Base-by-base conservation (phyloP, 176 grass and related monocot species). In the Zea luxurians region DNA sequence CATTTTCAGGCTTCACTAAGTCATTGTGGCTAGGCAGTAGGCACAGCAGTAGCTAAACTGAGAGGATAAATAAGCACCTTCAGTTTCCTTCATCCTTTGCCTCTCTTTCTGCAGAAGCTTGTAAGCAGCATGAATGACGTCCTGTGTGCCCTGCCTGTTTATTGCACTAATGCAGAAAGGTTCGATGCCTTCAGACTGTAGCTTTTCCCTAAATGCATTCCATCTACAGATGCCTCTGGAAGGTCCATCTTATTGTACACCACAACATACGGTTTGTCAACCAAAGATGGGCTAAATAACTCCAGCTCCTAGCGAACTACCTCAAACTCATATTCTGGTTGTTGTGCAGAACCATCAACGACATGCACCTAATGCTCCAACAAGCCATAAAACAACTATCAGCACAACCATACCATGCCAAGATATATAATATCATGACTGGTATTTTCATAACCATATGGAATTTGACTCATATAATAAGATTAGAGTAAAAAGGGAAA, bases 181-280 rank as follows among this genome's bases (percentile, higher is more conserved):
- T 12, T 90, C 72, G 15, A 90, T 80, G 74, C 89, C 91, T 46
- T 70, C 64, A 75, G 80, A 69, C 59, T 77, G 73, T 76, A 94
- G 76, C 46, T 89, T 87, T 68, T 92, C 74, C 48, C 47, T 82
- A 78, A 97, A 97, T 17, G 34, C 78, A 69, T 86, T 71, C 95
- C 95, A 97, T 79, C 74, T 85, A 3, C 83, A 74, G 88, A 86
- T 70, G 95, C 95, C 89, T 94, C 95, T 61, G 83, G 85, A 83
- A 97, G 89, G 81, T 97, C 95, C 89, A 94, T 94, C 83, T 97
- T 97, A 70, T 97, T 97, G 62, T 82, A 94, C 52, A 94, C 91
- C 55, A 97, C 89, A 49, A 94, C 74, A 78, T 92, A 97, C 12
- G 91, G 89, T 78, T 94, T 97, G 61, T 94, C 85, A 45, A 93